A percentile compares a stretch with the other conserved stretches of the same genome.
Evolutionary conservation across 2,329 filamentous ascomycete genomes (phyloP).

Genomic region (Pyricularia pennisetigena): DNA sequence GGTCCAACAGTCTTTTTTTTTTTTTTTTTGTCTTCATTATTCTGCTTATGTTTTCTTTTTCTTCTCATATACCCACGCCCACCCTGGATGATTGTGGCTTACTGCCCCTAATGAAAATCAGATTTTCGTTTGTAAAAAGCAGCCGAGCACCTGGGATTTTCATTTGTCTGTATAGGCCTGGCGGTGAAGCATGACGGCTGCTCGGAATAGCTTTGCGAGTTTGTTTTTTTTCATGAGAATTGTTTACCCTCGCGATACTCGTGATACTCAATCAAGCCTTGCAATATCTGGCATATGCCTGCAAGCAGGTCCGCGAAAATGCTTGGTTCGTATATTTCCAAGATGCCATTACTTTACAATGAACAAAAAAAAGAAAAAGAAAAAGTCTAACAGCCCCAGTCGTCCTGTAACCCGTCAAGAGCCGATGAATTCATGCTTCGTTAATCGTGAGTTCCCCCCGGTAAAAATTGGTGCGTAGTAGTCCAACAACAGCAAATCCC

Average conservation of each 20-base stretch:
- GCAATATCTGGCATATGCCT: not conserved
- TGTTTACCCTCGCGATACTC: too few species aligned
- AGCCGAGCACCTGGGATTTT: too few species aligned
- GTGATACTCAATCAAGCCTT: too few species aligned
- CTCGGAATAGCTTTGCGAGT: too few species aligned
- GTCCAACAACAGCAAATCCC: not conserved
- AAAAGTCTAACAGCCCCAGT: not conserved
- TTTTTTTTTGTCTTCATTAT: not conserved
- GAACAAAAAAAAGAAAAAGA: too few species aligned
- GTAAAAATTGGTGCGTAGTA: not conserved
- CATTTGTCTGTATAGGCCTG: too few species aligned
- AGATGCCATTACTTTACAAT: not conserved
- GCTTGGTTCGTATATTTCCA: not conserved
- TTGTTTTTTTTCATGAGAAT: too few species aligned
- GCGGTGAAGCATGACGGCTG: too few species aligned
- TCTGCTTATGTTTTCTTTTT: not conserved
- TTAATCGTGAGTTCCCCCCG: not conserved
- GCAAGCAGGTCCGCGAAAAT: not conserved
- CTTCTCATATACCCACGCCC: not conserved
- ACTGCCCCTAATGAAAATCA: not conserved
- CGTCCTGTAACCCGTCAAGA: not conserved
- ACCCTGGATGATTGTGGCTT: not conserved
- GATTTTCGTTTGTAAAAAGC: not conserved
- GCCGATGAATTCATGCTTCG: not conserved
- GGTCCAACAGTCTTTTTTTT: not conserved